Evolutionary conservation across 2,329 filamentous ascomycete genomes (phyloP).

Genomic region (Fusarium sp.): DNA sequence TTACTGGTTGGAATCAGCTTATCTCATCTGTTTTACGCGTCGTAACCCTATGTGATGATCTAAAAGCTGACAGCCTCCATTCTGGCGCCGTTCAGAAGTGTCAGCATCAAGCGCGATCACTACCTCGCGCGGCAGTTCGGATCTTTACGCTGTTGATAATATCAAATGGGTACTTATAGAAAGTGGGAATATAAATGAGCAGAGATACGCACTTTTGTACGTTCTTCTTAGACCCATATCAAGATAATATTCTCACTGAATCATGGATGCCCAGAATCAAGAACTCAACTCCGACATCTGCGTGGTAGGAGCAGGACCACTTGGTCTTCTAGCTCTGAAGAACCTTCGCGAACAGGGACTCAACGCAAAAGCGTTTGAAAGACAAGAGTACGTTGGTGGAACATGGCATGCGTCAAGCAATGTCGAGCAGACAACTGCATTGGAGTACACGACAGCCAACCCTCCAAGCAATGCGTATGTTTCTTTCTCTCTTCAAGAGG

Average conservation of each 20-base stretch:
- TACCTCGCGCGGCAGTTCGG: neutral
- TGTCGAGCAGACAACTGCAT: slow-evolving; percentile 49
- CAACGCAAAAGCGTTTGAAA: slow-evolving; percentile 54
- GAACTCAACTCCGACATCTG: slow-evolving; percentile 41
- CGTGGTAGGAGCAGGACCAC: slow-evolving; percentile 46
- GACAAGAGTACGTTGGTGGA: slow-evolving; percentile 53
- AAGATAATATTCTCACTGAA: neutral
- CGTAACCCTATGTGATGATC: neutral
- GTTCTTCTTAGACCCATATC: neutral
- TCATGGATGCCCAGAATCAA: slow-evolving; percentile 29
- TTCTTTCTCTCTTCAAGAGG: neutral
- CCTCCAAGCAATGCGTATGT: slow-evolving; percentile 47
- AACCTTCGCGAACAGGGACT: slow-evolving; percentile 57
- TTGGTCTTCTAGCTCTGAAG: slow-evolving; percentile 55
- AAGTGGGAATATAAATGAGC: slow-evolving; percentile 5
- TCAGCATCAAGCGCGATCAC: slow-evolving; percentile 8
- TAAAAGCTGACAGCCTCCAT: slow-evolving; percentile 18
- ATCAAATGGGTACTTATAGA: neutral
- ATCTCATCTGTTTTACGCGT: neutral
- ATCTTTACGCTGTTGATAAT: neutral
- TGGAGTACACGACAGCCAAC: slow-evolving; percentile 45
- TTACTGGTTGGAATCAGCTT: neutral
- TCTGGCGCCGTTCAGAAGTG: neutral
- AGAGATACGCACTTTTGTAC: neutral
- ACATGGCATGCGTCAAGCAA: slow-evolving; percentile 54